Evolutionary conservation across 768 basidiomycete species (phyloP).

Genomic region (Termitomyces titanicus): DNA sequence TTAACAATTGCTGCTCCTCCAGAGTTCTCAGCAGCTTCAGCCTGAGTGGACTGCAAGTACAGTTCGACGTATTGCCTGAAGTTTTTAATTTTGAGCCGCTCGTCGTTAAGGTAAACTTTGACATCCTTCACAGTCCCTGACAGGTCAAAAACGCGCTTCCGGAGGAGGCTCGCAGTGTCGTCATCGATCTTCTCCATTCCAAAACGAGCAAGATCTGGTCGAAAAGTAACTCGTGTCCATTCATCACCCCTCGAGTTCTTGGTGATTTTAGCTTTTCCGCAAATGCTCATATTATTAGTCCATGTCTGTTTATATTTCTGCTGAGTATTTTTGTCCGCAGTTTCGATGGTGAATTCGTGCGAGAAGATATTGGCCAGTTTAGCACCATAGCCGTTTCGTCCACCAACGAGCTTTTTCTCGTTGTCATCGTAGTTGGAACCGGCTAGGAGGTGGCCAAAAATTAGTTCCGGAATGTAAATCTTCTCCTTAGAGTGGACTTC

Average conservation of each 20-base stretch:
- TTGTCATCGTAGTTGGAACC: slow-evolving; percentile 98
- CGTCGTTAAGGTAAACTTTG: slow-evolving; percentile 92
- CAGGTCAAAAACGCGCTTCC: slow-evolving; percentile 95
- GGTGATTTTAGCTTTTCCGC: slow-evolving; percentile 89
- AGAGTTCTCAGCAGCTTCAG: slow-evolving; percentile 62
- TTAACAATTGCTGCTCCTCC: slow-evolving; percentile 81
- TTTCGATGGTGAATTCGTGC: slow-evolving; percentile 92
- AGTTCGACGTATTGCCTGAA: slow-evolving; percentile 98
- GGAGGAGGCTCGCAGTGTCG: slow-evolving; percentile 83
- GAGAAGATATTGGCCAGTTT: slow-evolving; percentile 99
- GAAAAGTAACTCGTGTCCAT: slow-evolving; percentile 90
- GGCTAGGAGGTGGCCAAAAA: slow-evolving; percentile 93
- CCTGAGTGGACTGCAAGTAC: slow-evolving; percentile 77
- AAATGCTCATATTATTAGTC: slow-evolving; percentile 89
- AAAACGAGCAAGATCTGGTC: slow-evolving; percentile 88
- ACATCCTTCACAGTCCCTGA: slow-evolving; percentile 92
- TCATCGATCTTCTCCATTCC: slow-evolving; percentile 90
- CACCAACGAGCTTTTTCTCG: slow-evolving; percentile 98
- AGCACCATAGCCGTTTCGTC: slow-evolving; percentile 97
- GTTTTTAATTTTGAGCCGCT: slow-evolving; percentile 86
- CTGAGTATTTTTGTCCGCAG: slow-evolving; percentile 78
- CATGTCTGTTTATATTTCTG: slow-evolving; percentile 97
- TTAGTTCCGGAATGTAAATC: slow-evolving; percentile 94
- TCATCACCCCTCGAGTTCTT: slow-evolving; percentile 86
- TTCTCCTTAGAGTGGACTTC: slow-evolving; percentile 93